These are phyloP conservation scores for Quercus rubra DNA, from an alignment of 306 rosid genomes.

Conservation along the genomic window DNA sequence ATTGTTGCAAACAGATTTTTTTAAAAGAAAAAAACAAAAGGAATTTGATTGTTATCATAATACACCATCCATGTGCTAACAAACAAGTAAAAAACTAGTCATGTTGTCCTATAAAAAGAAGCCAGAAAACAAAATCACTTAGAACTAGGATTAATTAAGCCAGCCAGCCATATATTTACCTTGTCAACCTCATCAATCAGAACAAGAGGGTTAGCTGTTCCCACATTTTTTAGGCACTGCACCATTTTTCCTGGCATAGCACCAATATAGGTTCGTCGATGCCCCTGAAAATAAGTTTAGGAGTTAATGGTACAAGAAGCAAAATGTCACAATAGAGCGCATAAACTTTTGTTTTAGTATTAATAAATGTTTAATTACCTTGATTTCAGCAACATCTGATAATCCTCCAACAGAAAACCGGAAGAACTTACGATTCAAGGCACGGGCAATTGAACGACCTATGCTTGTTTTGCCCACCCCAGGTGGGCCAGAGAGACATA, in stretches of 20 bases:
- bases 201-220: constrained; percentile 96
- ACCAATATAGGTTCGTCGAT: constrained; percentile 98
- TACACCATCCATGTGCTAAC: background rate
- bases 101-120: background rate
- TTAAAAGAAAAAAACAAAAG: background rate
- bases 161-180: constrained; percentile 40
- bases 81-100: constrained; percentile 9
- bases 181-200: constrained; percentile 98
- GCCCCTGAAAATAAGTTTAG: constrained; percentile 65
- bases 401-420: constrained; percentile 98
- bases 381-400: constrained; percentile 97
- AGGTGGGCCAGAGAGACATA: constrained; percentile 98
- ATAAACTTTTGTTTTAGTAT: background rate
- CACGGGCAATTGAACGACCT: constrained; percentile 99
- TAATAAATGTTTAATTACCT: constrained; percentile 45
- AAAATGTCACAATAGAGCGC: background rate
- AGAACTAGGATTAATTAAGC: constrained; percentile 19
- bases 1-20: background rate
- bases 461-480: constrained; percentile 99
- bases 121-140: constrained; percentile 12
- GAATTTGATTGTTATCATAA: background rate
- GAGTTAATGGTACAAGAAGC: constrained; percentile 18
- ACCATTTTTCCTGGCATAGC: constrained; percentile 99
- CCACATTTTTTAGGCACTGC: constrained; percentile 97
- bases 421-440: constrained; percentile 91